phyloP scores from a whole-genome alignment of 2,329 filamentous ascomycete genomes.

The Allantophomopsis cytisporea region DNA sequence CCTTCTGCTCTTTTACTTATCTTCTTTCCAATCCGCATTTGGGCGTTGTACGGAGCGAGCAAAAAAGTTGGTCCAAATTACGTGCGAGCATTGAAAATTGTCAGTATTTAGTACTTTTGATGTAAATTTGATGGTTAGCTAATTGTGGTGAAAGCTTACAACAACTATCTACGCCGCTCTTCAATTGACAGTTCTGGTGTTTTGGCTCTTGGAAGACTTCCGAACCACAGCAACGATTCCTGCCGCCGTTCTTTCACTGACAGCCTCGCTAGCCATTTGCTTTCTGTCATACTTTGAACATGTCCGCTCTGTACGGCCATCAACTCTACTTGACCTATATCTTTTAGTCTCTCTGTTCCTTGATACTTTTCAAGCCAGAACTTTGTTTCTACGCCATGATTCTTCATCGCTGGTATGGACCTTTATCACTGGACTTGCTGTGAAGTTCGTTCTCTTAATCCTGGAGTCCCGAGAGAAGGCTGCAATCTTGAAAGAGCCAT shows the following conservation, averaged over 20 bases:
- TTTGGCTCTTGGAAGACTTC: background rate
- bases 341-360: constrained; percentile 2
- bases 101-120: too few relatives aligned
- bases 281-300: constrained; percentile 2
- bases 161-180: background rate
- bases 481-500: background rate
- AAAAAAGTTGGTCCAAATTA: too few relatives aligned
- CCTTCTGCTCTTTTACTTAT: too few relatives aligned
- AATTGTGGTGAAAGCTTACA: too few relatives aligned
- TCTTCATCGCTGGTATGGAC: background rate
- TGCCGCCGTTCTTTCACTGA: background rate
- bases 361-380: constrained; percentile 1
- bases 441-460: constrained; percentile 1
- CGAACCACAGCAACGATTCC: background rate
- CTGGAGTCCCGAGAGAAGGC: constrained; percentile 2
- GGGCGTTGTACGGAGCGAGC: too few relatives aligned
- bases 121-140: too few relatives aligned
- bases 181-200: background rate
- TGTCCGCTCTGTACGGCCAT: constrained; percentile 3
- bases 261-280: background rate
- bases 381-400: constrained; percentile 1
- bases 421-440: background rate
- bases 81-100: too few relatives aligned
- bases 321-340: constrained; percentile 1
- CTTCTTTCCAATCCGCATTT: too few relatives aligned